Evolutionary conservation across 169 alveolate genomes (phyloP).

Genomic region (Plasmodium billcollinsi): DNA sequence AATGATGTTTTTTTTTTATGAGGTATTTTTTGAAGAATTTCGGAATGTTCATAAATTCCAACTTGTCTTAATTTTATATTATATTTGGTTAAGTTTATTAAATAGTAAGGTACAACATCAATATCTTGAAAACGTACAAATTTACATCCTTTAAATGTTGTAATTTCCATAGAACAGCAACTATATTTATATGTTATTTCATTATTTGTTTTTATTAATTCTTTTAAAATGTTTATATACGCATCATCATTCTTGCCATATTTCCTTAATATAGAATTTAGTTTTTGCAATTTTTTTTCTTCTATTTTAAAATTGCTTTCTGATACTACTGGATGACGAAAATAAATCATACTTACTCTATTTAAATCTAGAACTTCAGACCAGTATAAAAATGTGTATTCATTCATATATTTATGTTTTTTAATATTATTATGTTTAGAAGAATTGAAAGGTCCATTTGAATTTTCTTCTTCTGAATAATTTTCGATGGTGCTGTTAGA

Average conservation of each 20-base stretch:
- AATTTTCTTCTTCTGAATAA: not conserved
- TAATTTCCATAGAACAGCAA: slow-evolving; percentile 75
- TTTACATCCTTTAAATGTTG: slow-evolving; percentile 74
- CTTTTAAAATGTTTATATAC: slow-evolving; percentile 29
- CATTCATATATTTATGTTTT: slow-evolving; percentile 22
- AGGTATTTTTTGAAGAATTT: slow-evolving; percentile 43
- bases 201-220: slow-evolving; percentile 13
- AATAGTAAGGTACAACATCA: slow-evolving; percentile 76
- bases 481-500: not conserved
- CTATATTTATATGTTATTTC: slow-evolving; percentile 59
- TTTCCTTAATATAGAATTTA: slow-evolving; percentile 35
- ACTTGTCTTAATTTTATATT: slow-evolving; percentile 50
- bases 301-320: slow-evolving; percentile 48
- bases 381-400: slow-evolving; percentile 60
- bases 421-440: slow-evolving; percentile 4
- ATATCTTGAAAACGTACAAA: slow-evolving; percentile 76
- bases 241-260: slow-evolving; percentile 23
- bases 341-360: slow-evolving; percentile 72
- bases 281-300: slow-evolving; percentile 50
- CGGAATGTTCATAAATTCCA: slow-evolving; percentile 75
- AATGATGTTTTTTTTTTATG: slow-evolving; percentile 48
- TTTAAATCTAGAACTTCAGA: slow-evolving; percentile 69
- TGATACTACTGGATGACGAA: slow-evolving; percentile 75
- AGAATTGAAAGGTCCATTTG: not conserved
- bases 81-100: slow-evolving; percentile 65